A percentile compares a stretch with the other conserved stretches of the same genome.
Evolutionary conservation across 768 basidiomycete species (phyloP).

Genomic region (Rhodotorula toruloides): DNA sequence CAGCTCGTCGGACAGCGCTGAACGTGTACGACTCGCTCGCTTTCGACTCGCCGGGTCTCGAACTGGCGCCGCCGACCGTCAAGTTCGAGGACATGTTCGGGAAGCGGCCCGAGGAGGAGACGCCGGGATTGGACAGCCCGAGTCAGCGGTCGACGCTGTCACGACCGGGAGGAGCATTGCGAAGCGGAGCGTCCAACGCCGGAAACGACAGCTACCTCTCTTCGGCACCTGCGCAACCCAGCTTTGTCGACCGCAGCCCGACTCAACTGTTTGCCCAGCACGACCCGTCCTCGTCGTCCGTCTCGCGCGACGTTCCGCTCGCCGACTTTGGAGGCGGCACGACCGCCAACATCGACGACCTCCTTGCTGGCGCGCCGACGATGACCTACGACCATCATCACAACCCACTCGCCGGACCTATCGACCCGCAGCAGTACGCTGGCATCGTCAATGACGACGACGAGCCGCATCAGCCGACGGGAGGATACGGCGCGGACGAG

Average conservation of each 20-base stretch:
- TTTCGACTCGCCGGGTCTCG: constrained; percentile 35
- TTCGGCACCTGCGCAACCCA: constrained; percentile 11
- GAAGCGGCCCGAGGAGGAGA: constrained; percentile 5
- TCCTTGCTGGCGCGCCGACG: constrained; percentile 15
- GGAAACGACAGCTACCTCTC: constrained; percentile 20
- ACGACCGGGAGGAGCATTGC: not conserved
- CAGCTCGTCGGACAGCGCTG: constrained; percentile 62
- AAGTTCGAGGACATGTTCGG: constrained; percentile 2
- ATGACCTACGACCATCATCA: constrained; percentile 9
- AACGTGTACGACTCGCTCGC: constrained; percentile 58
- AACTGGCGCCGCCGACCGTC: constrained; percentile 50
- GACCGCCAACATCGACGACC: constrained; percentile 31
- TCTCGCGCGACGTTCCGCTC: not conserved
- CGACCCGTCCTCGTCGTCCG: not conserved
- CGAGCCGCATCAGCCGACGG: not conserved
- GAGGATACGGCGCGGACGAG: not conserved
- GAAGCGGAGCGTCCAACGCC: constrained; percentile 11
- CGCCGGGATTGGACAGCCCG: constrained; percentile 1
- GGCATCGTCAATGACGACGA: constrained; percentile 28
- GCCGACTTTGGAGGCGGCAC: constrained; percentile 30
- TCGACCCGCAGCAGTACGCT: constrained; percentile 2
- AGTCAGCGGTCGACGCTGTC: not conserved
- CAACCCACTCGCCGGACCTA: not conserved
- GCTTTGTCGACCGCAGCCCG: constrained; percentile 1
- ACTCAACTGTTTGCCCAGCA: not conserved